phyloP scores from a whole-genome alignment of 1,139 yeast genomes.

The Candida sp. region DNA sequence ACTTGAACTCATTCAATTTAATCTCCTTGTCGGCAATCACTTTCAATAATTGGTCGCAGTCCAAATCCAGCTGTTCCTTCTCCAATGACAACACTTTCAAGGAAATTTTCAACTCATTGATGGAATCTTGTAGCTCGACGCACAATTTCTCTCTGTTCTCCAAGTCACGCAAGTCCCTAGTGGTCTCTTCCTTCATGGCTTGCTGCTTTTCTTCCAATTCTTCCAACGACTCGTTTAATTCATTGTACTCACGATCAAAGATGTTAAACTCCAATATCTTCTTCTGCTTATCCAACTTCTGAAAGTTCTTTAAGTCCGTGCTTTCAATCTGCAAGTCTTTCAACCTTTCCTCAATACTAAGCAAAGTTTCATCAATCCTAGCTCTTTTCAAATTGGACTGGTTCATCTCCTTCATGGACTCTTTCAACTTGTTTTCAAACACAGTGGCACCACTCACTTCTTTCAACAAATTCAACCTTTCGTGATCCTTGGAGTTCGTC shows the following conservation, averaged over 20 bases:
- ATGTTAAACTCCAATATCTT: slow-evolving; percentile 78
- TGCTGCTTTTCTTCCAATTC: slow-evolving; percentile 64
- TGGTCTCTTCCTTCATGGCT: slow-evolving; percentile 49
- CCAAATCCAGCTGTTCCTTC: slow-evolving; percentile 54
- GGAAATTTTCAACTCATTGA: slow-evolving; percentile 42
- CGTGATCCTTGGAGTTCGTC: slow-evolving; percentile 88
- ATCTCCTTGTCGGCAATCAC: slow-evolving; percentile 46
- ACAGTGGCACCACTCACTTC: slow-evolving; percentile 97
- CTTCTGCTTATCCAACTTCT: slow-evolving; percentile 66
- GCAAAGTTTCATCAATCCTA: slow-evolving; percentile 76
- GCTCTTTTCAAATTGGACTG: slow-evolving; percentile 71
- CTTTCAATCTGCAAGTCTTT: slow-evolving; percentile 84
- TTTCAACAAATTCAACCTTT: slow-evolving; percentile 76
- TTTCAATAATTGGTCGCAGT: slow-evolving; percentile 48
- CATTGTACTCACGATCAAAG: slow-evolving; percentile 75
- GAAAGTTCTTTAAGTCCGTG: slow-evolving; percentile 72
- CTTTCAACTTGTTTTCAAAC: slow-evolving; percentile 81
- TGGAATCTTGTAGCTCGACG: slow-evolving; percentile 50
- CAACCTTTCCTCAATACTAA: slow-evolving; percentile 71
- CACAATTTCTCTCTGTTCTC: slow-evolving; percentile 51
- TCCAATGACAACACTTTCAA: slow-evolving; percentile 52
- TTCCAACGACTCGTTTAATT: slow-evolving; percentile 64
- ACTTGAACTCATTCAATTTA: slow-evolving; percentile 34
- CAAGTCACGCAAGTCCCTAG: slow-evolving; percentile 46
- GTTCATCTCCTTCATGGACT: slow-evolving; percentile 80